Percentiles rank a stretch among this genome's conserved stretches.
phyloP scores from a whole-genome alignment of 164 flowering plant genomes.

The Cinnamomum micranthum region DNA sequence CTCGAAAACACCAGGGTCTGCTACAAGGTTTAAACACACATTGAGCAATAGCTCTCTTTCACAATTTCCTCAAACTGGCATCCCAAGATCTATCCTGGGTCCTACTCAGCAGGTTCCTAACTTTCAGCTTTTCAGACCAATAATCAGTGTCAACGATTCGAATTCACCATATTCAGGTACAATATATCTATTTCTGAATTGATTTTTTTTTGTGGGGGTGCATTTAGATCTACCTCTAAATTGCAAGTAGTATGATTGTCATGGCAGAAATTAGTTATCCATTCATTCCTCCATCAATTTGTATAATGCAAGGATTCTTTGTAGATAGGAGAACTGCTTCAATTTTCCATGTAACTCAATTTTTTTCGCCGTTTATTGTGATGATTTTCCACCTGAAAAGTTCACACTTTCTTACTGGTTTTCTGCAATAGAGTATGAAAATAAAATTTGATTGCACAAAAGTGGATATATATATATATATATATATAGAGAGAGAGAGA shows the following conservation, averaged over 20 bases:
- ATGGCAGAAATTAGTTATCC: neutral
- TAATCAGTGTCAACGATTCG: neutral
- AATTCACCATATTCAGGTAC: slow-evolving; percentile 19
- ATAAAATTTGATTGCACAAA: too few relatives aligned
- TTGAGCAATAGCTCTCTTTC: neutral
- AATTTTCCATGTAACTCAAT: too few relatives aligned
- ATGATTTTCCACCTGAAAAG: too few relatives aligned
- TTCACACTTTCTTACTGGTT: too few relatives aligned
- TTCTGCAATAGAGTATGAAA: too few relatives aligned
- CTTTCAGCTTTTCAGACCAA: neutral
- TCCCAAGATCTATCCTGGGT: neutral
- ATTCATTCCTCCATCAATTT: neutral
- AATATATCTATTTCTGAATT: too few relatives aligned
- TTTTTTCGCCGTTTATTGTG: too few relatives aligned
- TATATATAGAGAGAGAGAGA: too few relatives aligned
- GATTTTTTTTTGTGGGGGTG: neutral
- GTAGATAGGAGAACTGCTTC: too few relatives aligned
- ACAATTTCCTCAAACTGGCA: slow-evolving; percentile 7
- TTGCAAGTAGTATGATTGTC: neutral
- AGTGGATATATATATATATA: too few relatives aligned
- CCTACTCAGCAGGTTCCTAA: slow-evolving; percentile 8
- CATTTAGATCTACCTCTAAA: neutral
- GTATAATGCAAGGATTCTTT: too few relatives aligned
- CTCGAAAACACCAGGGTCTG: slow-evolving; percentile 2
- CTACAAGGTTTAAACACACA: neutral